Evolutionary conservation across 2,329 filamentous ascomycete genomes (phyloP).

Genomic region (Trichoderma sp.): DNA sequence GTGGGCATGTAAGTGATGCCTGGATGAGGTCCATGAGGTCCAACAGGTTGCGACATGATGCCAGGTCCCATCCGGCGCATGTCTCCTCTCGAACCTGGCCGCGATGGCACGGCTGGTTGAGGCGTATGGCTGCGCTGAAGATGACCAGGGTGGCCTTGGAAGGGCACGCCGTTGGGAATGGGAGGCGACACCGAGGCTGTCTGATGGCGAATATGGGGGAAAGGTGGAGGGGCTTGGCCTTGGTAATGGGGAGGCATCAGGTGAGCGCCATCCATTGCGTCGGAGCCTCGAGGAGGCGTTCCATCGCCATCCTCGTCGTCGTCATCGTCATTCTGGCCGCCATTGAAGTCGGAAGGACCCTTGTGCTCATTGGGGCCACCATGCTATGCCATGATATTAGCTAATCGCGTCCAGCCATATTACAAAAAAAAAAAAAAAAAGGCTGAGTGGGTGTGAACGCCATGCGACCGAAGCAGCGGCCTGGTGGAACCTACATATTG

Average conservation of each 20-base stretch:
- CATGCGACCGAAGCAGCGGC: conserved; percentile 20
- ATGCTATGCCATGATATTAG: conserved; percentile 56
- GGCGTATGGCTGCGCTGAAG: conserved; percentile 72
- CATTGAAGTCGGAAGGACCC: conserved; percentile 86
- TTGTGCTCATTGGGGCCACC: conserved; percentile 94
- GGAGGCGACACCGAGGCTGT: conserved; percentile 87
- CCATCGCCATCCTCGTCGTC: conserved; percentile 68
- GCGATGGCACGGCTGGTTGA: conserved; percentile 67
- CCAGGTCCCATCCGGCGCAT: conserved; percentile 71
- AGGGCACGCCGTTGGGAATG: conserved; percentile 72
- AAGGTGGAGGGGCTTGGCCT: conserved; percentile 55
- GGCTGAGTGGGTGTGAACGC: not conserved
- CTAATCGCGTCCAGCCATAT: not conserved
- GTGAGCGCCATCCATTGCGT: conserved; percentile 45
- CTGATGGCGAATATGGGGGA: conserved; percentile 76
- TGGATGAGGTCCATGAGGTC: conserved; percentile 53
- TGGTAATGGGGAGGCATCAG: conserved; percentile 71
- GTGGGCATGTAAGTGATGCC: conserved; percentile 84
- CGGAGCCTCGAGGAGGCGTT: conserved; percentile 65
- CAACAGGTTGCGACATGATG: conserved; percentile 63
- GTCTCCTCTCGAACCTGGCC: conserved; percentile 71
- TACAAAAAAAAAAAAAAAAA: not conserved
- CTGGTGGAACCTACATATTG: conserved; percentile 69
- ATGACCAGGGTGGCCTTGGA: conserved; percentile 50
- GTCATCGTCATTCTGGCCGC: conserved; percentile 81